phyloP scores from a whole-genome alignment of 805 yeast genomes.

The Candida cerambycidarum region DNA sequence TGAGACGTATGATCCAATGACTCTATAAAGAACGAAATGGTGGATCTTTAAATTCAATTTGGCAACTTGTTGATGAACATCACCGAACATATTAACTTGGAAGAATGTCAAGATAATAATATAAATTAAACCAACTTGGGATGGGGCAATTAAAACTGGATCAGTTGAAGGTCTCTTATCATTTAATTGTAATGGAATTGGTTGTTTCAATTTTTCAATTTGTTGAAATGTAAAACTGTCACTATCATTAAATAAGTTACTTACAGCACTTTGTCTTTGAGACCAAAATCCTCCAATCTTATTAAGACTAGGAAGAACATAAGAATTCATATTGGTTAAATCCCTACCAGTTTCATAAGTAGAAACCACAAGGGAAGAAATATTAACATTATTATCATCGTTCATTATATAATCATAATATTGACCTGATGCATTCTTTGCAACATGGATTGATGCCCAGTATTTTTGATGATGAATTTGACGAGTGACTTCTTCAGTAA shows the following conservation, averaged over 20 bases:
- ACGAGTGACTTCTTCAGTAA: slow-evolving; percentile 40
- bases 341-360: slow-evolving; percentile 68
- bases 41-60: slow-evolving; percentile 38
- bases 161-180: slow-evolving; percentile 55
- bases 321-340: slow-evolving; percentile 44
- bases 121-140: slow-evolving; percentile 75
- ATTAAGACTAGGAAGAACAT: slow-evolving; percentile 41
- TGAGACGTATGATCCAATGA: slow-evolving; percentile 48
- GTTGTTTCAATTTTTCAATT: slow-evolving; percentile 23
- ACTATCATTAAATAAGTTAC: slow-evolving; percentile 16
- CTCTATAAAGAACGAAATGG: slow-evolving; percentile 54
- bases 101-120: slow-evolving; percentile 71
- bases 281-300: slow-evolving; percentile 34
- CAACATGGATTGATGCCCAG: slow-evolving; percentile 64
- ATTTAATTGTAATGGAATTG: slow-evolving; percentile 31
- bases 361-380: slow-evolving; percentile 34
- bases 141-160: slow-evolving; percentile 59
- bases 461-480: slow-evolving; percentile 54
- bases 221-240: slow-evolving; percentile 13
- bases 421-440: slow-evolving; percentile 45
- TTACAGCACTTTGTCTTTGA: slow-evolving; percentile 23
- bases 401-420: slow-evolving; percentile 39
- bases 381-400: slow-evolving; percentile 29
- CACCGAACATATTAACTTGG: slow-evolving; percentile 60
- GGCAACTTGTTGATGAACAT: slow-evolving; percentile 52